Percentiles rank a stretch among this genome's conserved stretches.
phyloP scores from a whole-genome alignment of 352 stramenopile genomes.

The Phytopythium ostracodes region DNA sequence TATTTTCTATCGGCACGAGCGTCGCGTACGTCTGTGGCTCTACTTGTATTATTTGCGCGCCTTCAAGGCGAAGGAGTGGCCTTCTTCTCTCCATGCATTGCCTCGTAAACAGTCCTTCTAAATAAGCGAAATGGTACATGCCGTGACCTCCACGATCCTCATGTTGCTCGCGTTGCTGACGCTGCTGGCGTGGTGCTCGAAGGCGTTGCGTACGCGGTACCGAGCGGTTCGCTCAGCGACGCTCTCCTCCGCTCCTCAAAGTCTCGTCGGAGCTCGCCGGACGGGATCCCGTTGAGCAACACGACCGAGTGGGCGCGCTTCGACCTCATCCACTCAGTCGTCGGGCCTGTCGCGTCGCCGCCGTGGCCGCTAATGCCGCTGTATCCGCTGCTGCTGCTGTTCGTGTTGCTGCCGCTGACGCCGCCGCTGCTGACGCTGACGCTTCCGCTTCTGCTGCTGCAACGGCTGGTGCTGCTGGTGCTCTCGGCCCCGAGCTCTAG shows the following conservation, averaged over 20 bases:
- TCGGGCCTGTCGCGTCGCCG: not conserved
- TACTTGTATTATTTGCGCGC: not conserved
- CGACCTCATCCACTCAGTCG: not conserved
- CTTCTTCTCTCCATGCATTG: not conserved
- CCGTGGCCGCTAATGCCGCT: not conserved
- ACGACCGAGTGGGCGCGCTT: conserved; percentile 6
- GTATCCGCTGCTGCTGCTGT: not conserved
- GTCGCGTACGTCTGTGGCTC: no score
- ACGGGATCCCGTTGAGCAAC: conserved; percentile 4
- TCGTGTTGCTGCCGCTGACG: not conserved
- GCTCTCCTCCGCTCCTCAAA: conserved; percentile 5
- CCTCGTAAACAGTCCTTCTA: not conserved
- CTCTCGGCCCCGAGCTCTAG: conserved; percentile 4
- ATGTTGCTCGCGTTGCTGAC: not conserved
- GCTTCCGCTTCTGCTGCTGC: not conserved
- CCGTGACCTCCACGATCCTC: not conserved
- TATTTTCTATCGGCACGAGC: not conserved
- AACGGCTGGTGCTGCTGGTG: not conserved
- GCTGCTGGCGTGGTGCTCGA: not conserved
- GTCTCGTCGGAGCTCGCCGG: conserved; percentile 3
- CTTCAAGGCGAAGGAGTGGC: not conserved
- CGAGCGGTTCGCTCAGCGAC: conserved; percentile 1
- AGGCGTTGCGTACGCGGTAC: not conserved
- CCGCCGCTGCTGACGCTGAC: not conserved
- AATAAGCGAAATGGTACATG: conserved; percentile 3